Evolutionary conservation across 2,329 filamentous ascomycete genomes (phyloP).

Genomic region (Lecanicillium sp.): DNA sequence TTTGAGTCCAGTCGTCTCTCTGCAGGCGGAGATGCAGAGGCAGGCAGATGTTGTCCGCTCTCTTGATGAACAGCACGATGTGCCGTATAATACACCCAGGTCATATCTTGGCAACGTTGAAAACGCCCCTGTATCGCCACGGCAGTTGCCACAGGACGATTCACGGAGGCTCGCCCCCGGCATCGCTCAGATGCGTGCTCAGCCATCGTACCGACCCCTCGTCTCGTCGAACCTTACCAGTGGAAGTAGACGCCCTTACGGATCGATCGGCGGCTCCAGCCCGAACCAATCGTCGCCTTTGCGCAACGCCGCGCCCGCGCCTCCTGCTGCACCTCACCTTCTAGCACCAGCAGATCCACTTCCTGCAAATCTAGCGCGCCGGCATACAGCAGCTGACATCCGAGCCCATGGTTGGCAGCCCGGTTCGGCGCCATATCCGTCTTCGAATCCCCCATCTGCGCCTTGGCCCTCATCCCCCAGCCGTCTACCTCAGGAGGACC

Average conservation of each 20-base stretch:
- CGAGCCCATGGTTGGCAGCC: slow-evolving; percentile 75
- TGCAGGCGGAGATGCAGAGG: slow-evolving; percentile 55
- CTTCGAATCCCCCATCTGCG: slow-evolving; percentile 46
- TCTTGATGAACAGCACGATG: slow-evolving; percentile 60
- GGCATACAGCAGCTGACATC: slow-evolving; percentile 95
- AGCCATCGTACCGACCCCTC: slow-evolving; percentile 65
- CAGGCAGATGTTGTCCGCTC: slow-evolving; percentile 50
- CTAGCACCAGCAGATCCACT: slow-evolving; percentile 55
- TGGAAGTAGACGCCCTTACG: slow-evolving; percentile 71
- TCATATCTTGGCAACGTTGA: slow-evolving; percentile 62
- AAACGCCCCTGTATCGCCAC: slow-evolving; percentile 75
- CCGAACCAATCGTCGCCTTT: slow-evolving; percentile 66
- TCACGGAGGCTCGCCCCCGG: slow-evolving; percentile 66
- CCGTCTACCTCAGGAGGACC: slow-evolving; percentile 41
- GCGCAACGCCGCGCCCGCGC: slow-evolving; percentile 57
- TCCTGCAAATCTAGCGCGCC: slow-evolving; percentile 64
- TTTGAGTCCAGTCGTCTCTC: slow-evolving; percentile 35
- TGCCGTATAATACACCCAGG: slow-evolving; percentile 56
- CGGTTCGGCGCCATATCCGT: slow-evolving; percentile 52
- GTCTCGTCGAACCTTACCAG: slow-evolving; percentile 76
- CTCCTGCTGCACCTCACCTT: slow-evolving; percentile 55
- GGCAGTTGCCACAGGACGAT: slow-evolving; percentile 81
- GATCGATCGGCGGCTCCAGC: slow-evolving; percentile 72
- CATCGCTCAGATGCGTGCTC: slow-evolving; percentile 48
- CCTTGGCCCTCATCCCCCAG: slow-evolving; percentile 50